phyloP scores from a whole-genome alignment of 352 stramenopile genomes.

The Phytopythium ostracodes region DNA sequence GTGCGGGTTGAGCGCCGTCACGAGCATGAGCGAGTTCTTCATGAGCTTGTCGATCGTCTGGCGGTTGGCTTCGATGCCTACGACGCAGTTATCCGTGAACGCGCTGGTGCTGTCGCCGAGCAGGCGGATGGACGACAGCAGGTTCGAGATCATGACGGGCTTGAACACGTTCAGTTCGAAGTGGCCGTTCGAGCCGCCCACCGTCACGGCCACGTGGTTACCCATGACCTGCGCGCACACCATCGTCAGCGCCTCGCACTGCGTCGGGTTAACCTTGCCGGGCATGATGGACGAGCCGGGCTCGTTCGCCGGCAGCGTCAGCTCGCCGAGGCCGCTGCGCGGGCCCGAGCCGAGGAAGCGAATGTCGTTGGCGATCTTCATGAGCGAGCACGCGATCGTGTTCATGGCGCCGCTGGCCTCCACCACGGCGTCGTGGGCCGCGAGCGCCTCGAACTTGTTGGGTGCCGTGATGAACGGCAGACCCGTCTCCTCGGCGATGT shows the following conservation, averaged over 20 bases:
- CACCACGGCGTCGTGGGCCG: constrained; percentile 61
- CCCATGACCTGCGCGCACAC: constrained; percentile 95
- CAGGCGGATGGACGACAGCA: no score
- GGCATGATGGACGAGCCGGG: constrained; percentile 74
- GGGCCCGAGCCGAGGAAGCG: constrained; percentile 62
- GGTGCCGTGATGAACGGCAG: constrained; percentile 93
- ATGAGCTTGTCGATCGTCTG: no score
- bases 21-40: no score
- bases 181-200: no score
- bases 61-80: no score
- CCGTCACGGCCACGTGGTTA: constrained; percentile 93
- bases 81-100: no score
- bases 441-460: constrained; percentile 95
- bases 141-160: no score
- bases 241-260: constrained; percentile 97
- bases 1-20: no score
- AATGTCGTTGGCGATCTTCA: constrained; percentile 82
- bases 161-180: no score
- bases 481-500: constrained; percentile 91
- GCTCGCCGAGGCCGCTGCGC: constrained; percentile 53
- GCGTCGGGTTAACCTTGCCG: constrained; percentile 82
- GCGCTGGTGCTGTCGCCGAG: no score
- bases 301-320: constrained; percentile 65
- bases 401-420: constrained; percentile 69
- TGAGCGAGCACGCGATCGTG: constrained; percentile 65